phyloP scores from a whole-genome alignment of 2,329 filamentous ascomycete genomes.

The Clarireedia homoeocarpa region DNA sequence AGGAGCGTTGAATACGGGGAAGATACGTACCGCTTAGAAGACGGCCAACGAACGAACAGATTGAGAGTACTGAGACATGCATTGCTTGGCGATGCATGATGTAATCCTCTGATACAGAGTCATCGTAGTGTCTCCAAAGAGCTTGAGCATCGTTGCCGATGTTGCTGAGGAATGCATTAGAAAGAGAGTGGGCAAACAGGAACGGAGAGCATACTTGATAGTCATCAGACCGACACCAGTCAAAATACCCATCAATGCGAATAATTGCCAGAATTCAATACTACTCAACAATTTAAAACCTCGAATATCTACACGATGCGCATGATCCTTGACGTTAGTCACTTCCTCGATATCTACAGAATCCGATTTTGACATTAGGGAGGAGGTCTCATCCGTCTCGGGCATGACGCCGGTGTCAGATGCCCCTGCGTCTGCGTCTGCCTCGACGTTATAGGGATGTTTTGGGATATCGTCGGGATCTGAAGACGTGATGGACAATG shows the following conservation, averaged over 20 bases:
- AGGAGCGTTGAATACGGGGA: conserved; percentile 13
- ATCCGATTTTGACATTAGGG: conserved; percentile 60
- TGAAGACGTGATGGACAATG: conserved; percentile 27
- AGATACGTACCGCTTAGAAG: conserved; percentile 40
- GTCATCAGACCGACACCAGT: conserved; percentile 96
- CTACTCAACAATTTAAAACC: conserved; percentile 66
- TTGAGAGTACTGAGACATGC: conserved; percentile 89
- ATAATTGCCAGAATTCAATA: conserved; percentile 85
- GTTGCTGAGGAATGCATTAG: conserved; percentile 51
- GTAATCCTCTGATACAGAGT: conserved; percentile 61
- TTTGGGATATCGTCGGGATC: conserved; percentile 25
- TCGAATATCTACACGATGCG: conserved; percentile 83
- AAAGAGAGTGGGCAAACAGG: not conserved
- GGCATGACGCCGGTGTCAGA: conserved; percentile 20
- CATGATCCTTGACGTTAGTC: conserved; percentile 57
- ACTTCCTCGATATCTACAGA: conserved; percentile 37
- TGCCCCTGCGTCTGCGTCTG: conserved; percentile 21
- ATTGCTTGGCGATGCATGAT: conserved; percentile 77
- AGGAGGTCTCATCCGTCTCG: conserved; percentile 67
- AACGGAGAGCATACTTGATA: conserved; percentile 71
- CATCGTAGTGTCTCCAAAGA: conserved; percentile 80
- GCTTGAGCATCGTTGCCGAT: conserved; percentile 86
- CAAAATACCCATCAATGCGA: conserved; percentile 78
- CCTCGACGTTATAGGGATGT: conserved; percentile 14
- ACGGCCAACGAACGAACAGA: conserved; percentile 78